Conservation (phyloP, 805 yeast genomes). For the Lipomyces yamadae region DNA sequence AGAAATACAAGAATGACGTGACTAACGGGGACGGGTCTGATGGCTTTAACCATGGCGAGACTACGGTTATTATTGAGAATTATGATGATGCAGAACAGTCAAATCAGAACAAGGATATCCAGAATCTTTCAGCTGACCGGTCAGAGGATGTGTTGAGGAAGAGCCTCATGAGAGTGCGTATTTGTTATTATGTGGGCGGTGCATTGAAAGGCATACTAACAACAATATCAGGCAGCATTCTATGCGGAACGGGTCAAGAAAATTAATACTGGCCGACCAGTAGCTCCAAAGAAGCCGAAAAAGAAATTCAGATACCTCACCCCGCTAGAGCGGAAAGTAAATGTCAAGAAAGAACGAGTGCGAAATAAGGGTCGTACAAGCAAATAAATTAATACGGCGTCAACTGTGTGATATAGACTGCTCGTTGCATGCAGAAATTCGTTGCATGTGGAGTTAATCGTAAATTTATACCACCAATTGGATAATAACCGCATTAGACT, state of each 20-base stretch:
- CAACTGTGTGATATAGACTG: neutral
- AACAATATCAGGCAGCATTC: slow-evolving; percentile 63
- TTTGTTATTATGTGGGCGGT: neutral
- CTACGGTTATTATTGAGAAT: slow-evolving; percentile 67
- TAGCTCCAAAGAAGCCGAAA: slow-evolving; percentile 52
- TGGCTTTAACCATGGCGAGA: slow-evolving; percentile 54
- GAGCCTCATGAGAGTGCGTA: slow-evolving; percentile 63
- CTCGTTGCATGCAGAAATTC: neutral
- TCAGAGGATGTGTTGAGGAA: slow-evolving; percentile 10
- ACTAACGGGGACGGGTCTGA: slow-evolving; percentile 56
- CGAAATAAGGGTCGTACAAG: neutral
- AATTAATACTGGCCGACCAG: slow-evolving; percentile 45
- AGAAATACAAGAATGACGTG: slow-evolving; percentile 1
- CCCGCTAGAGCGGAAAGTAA: slow-evolving; percentile 71
- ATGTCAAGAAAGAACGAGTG: slow-evolving; percentile 53
- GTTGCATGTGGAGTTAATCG: too few relatives aligned
- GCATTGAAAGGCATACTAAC: neutral
- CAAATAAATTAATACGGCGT: neutral
- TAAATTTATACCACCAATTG: too few relatives aligned
- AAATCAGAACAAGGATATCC: neutral
- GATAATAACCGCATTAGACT: too few relatives aligned
- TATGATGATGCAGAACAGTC: slow-evolving; percentile 23
- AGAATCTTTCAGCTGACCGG: neutral
- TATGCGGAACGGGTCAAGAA: slow-evolving; percentile 55
- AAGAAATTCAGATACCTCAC: slow-evolving; percentile 88